Evolutionary conservation across 495 filamentous ascomycete species (phyloP).

Genomic region (Neurospora sublineolata): DNA sequence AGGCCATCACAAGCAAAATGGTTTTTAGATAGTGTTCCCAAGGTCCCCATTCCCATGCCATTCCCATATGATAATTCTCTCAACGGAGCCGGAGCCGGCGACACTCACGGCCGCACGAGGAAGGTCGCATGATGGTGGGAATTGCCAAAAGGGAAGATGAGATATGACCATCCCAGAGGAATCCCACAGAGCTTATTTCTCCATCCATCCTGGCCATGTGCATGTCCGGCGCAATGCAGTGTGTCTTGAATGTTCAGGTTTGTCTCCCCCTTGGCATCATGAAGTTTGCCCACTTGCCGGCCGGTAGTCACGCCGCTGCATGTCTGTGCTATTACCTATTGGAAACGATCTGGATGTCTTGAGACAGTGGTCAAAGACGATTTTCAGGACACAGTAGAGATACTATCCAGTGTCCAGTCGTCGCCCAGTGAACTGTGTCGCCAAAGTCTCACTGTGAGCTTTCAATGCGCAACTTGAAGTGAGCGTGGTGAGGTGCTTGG

Average conservation of each 20-base stretch:
- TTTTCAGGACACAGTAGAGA: background rate
- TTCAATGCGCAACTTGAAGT: background rate
- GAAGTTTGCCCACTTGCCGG: background rate
- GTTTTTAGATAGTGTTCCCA: background rate
- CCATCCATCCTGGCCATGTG: background rate
- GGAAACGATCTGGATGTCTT: background rate
- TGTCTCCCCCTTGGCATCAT: background rate
- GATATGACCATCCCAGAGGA: background rate
- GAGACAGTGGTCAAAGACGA: background rate
- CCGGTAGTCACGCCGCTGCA: background rate
- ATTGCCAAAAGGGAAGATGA: background rate
- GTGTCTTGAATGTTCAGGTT: background rate
- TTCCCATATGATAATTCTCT: background rate
- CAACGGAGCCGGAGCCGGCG: background rate
- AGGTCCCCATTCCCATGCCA: background rate
- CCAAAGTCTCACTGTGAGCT: background rate
- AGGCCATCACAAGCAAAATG: background rate
- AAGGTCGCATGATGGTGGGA: background rate
- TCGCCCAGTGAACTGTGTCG: background rate
- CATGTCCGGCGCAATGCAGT: background rate
- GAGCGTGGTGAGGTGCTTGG: background rate
- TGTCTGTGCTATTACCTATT: background rate
- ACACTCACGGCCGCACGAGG: background rate
- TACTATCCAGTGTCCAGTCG: background rate
- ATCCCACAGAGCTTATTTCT: background rate